A percentile compares a stretch with the other conserved stretches of the same genome.
phyloP scores from a whole-genome alignment of 208 protist genomes.

The Acanthamoeba royreba region DNA sequence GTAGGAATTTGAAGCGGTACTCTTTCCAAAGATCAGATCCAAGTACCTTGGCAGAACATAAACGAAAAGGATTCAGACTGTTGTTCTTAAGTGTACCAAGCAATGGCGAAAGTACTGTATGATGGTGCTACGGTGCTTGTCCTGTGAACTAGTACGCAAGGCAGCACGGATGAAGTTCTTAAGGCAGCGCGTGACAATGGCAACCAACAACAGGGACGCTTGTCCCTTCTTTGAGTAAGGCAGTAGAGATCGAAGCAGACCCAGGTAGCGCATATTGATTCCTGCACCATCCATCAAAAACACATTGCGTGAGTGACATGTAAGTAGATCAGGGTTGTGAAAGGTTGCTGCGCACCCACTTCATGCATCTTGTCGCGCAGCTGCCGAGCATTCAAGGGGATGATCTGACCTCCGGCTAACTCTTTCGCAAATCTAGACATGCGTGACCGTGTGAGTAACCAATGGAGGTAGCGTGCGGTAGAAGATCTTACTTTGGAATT shows the following conservation, averaged over 20 bases:
- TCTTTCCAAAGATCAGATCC: neutral
- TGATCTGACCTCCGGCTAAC: neutral
- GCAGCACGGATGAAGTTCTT: neutral
- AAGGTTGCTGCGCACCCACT: neutral
- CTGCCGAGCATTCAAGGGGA: neutral
- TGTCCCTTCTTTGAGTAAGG: neutral
- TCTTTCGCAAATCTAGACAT: neutral
- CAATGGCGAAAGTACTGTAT: neutral
- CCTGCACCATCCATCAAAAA: too few species aligned
- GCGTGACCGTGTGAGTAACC: neutral
- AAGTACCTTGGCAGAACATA: neutral
- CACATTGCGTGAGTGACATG: too few species aligned
- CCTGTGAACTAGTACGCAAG: neutral
- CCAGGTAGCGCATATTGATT: neutral
- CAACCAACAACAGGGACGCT: neutral
- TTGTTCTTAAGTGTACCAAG: neutral
- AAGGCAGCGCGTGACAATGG: neutral
- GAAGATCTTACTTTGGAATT: neutral
- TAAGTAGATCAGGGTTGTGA: too few species aligned
- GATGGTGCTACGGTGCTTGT: neutral
- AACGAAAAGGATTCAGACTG: too few species aligned
- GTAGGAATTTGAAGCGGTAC: neutral
- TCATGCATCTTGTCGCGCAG: neutral
- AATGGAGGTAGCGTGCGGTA: too few species aligned
- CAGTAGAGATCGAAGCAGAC: neutral